Evolutionary conservation across 768 basidiomycete genomes (phyloP).

Genomic region (Rhizopogon roseolus): DNA sequence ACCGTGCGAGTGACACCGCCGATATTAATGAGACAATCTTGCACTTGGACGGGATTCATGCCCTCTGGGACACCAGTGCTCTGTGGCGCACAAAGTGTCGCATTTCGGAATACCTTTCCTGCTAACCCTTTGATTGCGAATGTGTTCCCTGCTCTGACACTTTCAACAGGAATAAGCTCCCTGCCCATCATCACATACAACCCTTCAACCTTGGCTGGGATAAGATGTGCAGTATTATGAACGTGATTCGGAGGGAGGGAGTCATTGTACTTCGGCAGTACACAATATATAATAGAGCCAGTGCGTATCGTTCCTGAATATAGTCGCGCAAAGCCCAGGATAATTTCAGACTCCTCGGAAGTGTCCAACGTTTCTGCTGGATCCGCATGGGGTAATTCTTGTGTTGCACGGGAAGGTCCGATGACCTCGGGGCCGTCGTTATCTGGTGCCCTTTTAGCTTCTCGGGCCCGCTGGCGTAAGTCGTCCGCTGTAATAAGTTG

Average conservation of each 20-base stretch:
- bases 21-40: conserved; percentile 70
- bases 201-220: conserved; percentile 58
- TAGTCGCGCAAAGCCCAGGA: conserved; percentile 90
- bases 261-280: conserved; percentile 84
- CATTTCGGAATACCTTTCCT: conserved; percentile 86
- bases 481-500: conserved; percentile 77
- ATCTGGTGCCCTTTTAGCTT: conserved; percentile 39
- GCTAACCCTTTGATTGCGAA: conserved; percentile 90
- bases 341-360: conserved; percentile 43
- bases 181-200: conserved; percentile 98
- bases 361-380: neutral
- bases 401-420: conserved; percentile 1
- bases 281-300: conserved; percentile 60
- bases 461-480: conserved; percentile 63
- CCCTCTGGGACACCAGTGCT: conserved; percentile 36
- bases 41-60: conserved; percentile 27
- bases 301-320: conserved; percentile 82
- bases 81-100: conserved; percentile 76
- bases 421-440: conserved; percentile 4
- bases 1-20: conserved; percentile 54
- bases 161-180: conserved; percentile 80
- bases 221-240: conserved; percentile 60
- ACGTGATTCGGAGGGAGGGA: conserved; percentile 60
- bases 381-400: neutral
- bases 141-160: conserved; percentile 87